phyloP scores from a whole-genome alignment of 805 yeast genomes.

The Myxozyma melibiosi region DNA sequence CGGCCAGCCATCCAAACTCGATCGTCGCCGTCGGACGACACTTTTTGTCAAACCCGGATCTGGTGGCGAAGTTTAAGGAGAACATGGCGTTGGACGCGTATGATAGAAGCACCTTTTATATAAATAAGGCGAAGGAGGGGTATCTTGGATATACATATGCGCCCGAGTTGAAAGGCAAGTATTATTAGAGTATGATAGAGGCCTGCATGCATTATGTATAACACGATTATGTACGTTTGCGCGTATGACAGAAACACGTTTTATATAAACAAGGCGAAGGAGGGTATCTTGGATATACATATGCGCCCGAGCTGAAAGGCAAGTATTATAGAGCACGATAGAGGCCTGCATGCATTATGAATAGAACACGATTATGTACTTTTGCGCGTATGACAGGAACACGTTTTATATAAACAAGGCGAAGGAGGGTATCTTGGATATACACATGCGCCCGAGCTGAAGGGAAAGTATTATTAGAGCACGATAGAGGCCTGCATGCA shows the following conservation, averaged over 20 bases:
- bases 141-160: conserved; percentile 25
- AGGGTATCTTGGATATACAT: conserved; percentile 13
- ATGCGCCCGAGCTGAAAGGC: conserved; percentile 11
- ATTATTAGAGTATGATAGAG: too few species aligned
- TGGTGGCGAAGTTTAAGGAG: conserved; percentile 49
- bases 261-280: conserved; percentile 40
- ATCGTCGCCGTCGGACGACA: conserved; percentile 52
- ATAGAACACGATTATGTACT: too few species aligned
- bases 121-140: conserved; percentile 21
- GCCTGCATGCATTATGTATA: too few species aligned
- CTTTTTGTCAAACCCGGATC: conserved; percentile 60
- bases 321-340: too few species aligned
- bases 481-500: too few species aligned
- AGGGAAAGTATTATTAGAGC: conserved; percentile 23
- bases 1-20: conserved; percentile 19
- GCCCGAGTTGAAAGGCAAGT: too few species aligned
- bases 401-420: conserved; percentile 48
- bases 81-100: conserved; percentile 49
- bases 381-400: too few species aligned
- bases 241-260: conserved; percentile 53
- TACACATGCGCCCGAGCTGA: conserved; percentile 11
- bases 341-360: too few species aligned
- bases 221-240: too few species aligned
- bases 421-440: conserved; percentile 14
- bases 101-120: conserved; percentile 54